Base-by-base conservation (phyloP, 1,284 basidiomycete genomes). In the Cryptococcus hybrid region DNA sequence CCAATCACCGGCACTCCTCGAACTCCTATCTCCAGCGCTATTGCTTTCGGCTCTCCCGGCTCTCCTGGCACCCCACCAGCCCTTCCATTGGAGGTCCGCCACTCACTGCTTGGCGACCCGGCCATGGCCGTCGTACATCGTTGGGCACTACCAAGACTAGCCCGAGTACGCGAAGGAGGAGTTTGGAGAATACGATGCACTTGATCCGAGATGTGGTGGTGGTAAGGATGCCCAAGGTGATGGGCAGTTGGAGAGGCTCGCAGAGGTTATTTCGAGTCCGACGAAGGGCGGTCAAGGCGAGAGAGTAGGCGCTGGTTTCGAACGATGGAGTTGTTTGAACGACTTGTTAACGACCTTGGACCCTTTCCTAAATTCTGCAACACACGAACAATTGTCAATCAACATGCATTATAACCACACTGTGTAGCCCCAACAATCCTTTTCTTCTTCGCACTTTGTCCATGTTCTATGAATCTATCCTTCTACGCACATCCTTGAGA, bases 81-180 rank as follows among this genome's bases (percentile, higher is more conserved):
- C 13, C 34, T 36, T 36, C 18, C 47, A 36, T 34, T 30, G 30
- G 30, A 30, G 30, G 30, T 30, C 34, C 18, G 7, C 15, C 18
- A 24, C 7, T 63, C 67, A 36, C 67, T 66, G 46, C 65, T 1
- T 78, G 73, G 73, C 65, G 72, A 49, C 68, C 74, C 37, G 89
- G 92, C 2, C 94, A 98, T 73, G 84, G 83, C 0, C 84, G 94
- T 18, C 88, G 92, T 64, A 88, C 90, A 56, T 94, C 91, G 72
- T 79, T 99, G 60, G 96, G 96, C 3, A 99, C 96, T 58, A 99
- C 95, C 64, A 90, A 90, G 85, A 96, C 93, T 48, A 91, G 88
- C 72, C 95, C 96, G 8, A 93, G 90, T 70, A 99, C 88, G 58
- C 83, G 96, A 64, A 82, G 94, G 75, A 83, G 94, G 68, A 93